phyloP scores from a whole-genome alignment of 1,284 basidiomycete species.

The Ganoderma boninense region DNA sequence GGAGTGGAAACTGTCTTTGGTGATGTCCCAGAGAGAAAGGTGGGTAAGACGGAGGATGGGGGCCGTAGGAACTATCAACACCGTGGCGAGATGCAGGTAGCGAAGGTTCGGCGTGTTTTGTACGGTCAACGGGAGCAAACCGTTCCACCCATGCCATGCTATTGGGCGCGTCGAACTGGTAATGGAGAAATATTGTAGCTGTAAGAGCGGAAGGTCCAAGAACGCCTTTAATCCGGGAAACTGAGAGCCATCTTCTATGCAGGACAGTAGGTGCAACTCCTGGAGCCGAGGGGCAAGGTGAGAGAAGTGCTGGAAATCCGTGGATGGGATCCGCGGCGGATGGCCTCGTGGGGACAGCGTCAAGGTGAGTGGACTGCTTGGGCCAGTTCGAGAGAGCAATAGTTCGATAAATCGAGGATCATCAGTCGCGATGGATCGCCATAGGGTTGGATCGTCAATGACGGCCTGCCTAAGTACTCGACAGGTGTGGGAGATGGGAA shows the following conservation, averaged over 20 bases:
- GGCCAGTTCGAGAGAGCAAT: not conserved
- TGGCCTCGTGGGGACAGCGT: not conserved
- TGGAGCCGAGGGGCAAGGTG: not conserved
- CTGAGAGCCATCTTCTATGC: not conserved
- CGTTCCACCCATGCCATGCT: not conserved
- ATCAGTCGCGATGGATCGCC: not conserved
- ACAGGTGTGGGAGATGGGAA: not conserved
- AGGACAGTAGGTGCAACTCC: not conserved
- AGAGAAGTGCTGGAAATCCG: not conserved
- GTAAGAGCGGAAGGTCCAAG: not conserved
- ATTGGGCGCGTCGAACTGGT: not conserved
- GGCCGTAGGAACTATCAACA: not conserved
- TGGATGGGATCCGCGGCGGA: not conserved
- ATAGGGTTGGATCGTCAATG: not conserved
- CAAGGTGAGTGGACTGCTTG: not conserved
- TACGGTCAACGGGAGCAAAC: not conserved
- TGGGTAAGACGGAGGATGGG: not conserved
- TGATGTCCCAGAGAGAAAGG: not conserved
- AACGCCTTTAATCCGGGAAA: not conserved
- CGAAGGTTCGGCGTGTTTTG: not conserved
- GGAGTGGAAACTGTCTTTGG: not conserved
- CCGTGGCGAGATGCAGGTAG: not conserved
- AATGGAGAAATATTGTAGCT: not conserved
- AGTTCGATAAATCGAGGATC: not conserved
- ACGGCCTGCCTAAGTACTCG: not conserved